Evolutionary conservation across 345 rosid genomes (phyloP).

Genomic region (Salix caprea): DNA sequence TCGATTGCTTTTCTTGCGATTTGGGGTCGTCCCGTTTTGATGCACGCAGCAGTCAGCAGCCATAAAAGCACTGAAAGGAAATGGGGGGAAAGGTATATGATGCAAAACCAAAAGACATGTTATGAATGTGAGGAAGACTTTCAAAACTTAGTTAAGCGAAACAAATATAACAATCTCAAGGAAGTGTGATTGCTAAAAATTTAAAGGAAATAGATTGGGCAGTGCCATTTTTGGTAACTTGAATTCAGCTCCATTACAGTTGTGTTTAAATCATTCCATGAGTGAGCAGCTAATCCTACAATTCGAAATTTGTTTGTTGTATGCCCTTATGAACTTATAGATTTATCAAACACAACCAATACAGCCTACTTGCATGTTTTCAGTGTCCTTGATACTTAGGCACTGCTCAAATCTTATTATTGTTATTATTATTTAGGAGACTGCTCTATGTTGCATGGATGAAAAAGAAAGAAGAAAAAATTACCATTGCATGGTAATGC

Average conservation of each 20-base stretch:
- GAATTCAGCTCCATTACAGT: not conserved
- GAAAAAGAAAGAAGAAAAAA: not conserved
- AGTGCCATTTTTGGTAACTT: not conserved
- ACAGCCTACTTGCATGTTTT: not conserved
- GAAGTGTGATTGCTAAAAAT: not conserved
- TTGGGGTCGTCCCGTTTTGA: slow-evolving; percentile 31
- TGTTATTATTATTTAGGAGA: not conserved
- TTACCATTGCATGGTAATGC: not conserved
- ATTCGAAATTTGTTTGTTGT: not conserved
- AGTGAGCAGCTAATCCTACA: not conserved
- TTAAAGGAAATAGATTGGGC: not conserved
- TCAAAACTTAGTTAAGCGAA: not conserved
- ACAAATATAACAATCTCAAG: not conserved
- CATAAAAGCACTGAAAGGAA: slow-evolving; percentile 26
- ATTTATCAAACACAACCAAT: not conserved
- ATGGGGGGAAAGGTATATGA: not conserved
- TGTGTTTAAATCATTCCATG: not conserved
- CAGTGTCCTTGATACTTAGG: not conserved
- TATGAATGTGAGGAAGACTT: not conserved
- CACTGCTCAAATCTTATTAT: not conserved
- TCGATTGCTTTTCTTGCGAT: slow-evolving; percentile 35
- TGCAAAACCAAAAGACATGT: not conserved
- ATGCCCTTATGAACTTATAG: not conserved
- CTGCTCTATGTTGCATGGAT: not conserved
- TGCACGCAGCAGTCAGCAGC: slow-evolving; percentile 37